These are phyloP conservation scores for Blepharisma undulans DNA, from an alignment of 169 alveolate genomes.

Conservation along the genomic window DNA sequence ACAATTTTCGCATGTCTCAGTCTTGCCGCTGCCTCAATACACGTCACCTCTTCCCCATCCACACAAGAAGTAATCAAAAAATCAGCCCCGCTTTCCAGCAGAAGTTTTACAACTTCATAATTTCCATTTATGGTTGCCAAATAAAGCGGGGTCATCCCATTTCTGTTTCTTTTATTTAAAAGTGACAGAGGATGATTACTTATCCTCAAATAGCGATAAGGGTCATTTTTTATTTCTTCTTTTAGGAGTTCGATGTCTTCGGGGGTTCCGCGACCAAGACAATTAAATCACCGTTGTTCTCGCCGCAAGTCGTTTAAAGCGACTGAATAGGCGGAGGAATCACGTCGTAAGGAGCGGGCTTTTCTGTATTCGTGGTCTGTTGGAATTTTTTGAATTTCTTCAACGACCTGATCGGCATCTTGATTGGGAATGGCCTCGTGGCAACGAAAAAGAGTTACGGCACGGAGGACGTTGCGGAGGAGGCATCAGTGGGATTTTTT, in stretches of 20 bases:
- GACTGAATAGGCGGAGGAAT: neutral
- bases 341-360: neutral
- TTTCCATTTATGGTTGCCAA: slow-evolving; percentile 18
- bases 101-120: slow-evolving; percentile 24
- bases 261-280: slow-evolving; percentile 25
- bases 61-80: slow-evolving; percentile 10
- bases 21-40: slow-evolving; percentile 48
- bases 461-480: slow-evolving; percentile 11
- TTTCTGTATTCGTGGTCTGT: slow-evolving; percentile 12
- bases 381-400: slow-evolving; percentile 2
- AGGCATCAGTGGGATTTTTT: slow-evolving; percentile 1
- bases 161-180: slow-evolving; percentile 29
- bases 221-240: slow-evolving; percentile 44
- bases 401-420: neutral
- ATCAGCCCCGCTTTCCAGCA: slow-evolving; percentile 39
- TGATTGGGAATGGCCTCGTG: neutral
- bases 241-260: slow-evolving; percentile 18
- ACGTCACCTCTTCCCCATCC: slow-evolving; percentile 35
- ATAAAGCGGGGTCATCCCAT: slow-evolving; percentile 28
- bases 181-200: slow-evolving; percentile 36
- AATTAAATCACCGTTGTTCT: slow-evolving; percentile 43
- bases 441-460: neutral
- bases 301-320: slow-evolving; percentile 47
- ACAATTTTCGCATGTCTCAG: slow-evolving; percentile 39
- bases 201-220: slow-evolving; percentile 41